Conservation (phyloP, 169 alveolate genomes). For the Eimeria praecox region DNA sequence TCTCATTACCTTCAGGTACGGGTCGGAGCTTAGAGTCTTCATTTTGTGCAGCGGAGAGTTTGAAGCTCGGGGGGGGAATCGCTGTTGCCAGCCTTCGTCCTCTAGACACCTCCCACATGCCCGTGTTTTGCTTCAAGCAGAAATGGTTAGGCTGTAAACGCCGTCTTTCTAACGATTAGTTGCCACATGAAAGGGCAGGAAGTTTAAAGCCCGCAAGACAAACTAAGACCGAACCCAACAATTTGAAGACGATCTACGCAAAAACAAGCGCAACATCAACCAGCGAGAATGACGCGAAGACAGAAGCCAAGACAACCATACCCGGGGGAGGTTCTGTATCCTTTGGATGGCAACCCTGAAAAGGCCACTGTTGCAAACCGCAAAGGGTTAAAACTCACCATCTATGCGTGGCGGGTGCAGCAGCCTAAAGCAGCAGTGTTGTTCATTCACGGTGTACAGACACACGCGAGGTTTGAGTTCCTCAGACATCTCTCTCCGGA, state of each 20-base stretch:
- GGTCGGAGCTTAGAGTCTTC: background rate
- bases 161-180: background rate
- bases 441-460: conserved; percentile 74
- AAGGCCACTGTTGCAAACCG: conserved; percentile 7
- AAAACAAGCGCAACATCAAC: background rate
- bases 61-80: background rate
- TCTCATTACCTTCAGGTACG: background rate
- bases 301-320: background rate
- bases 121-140: background rate
- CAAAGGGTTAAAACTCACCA: conserved; percentile 65
- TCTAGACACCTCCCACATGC: background rate
- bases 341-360: conserved; percentile 72
- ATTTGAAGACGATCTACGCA: background rate
- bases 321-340: conserved; percentile 55
- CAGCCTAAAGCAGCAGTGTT: conserved; percentile 66
- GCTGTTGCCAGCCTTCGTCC: background rate
- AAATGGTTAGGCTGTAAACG: background rate
- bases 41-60: background rate
- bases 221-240: background rate
- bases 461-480: conserved; percentile 73
- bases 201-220: background rate
- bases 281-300: background rate
- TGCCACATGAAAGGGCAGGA: background rate
- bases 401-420: conserved; percentile 69
- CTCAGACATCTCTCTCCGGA: conserved; percentile 56